Conservation (phyloP, 306 rosid genomes). For the Trichosanthes truncata region DNA sequence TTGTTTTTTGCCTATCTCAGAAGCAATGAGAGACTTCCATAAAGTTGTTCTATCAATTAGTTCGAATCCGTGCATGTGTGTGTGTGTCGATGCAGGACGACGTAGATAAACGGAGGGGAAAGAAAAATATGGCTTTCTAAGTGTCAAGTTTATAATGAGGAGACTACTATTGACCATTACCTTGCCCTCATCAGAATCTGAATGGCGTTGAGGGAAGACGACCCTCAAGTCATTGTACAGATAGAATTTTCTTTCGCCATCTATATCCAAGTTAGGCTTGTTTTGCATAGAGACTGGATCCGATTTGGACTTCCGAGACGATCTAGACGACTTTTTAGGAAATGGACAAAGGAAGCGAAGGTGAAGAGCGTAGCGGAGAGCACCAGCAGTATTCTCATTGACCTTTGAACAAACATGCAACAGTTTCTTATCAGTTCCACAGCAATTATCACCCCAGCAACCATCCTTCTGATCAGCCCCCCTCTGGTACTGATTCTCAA, state of each 20-base stretch:
- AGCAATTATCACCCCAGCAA: conserved; percentile 36
- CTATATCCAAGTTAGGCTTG: conserved; percentile 34
- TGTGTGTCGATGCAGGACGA: background rate
- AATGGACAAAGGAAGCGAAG: conserved; percentile 81
- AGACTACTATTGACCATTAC: conserved; percentile 26
- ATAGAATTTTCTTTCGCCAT: conserved; percentile 72
- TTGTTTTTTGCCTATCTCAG: background rate
- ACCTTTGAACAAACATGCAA: conserved; percentile 35
- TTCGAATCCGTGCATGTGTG: background rate
- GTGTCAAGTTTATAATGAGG: background rate
- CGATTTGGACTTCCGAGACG: conserved; percentile 44
- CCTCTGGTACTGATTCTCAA: conserved; percentile 16
- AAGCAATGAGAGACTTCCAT: background rate
- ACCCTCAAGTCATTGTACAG: conserved; percentile 80
- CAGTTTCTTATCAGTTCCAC: conserved; percentile 36
- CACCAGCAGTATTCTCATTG: conserved; percentile 51
- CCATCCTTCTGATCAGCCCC: conserved; percentile 30
- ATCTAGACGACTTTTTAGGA: conserved; percentile 39
- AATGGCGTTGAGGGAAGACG: conserved; percentile 95
- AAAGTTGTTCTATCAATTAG: background rate
- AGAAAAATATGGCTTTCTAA: background rate
- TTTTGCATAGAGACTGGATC: conserved; percentile 29
- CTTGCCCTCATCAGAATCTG: conserved; percentile 98
- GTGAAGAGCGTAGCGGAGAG: conserved; percentile 91
- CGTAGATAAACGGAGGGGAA: background rate